Base-by-base conservation (phyloP, 768 basidiomycete genomes). In the Boletus eberwhitei region DNA sequence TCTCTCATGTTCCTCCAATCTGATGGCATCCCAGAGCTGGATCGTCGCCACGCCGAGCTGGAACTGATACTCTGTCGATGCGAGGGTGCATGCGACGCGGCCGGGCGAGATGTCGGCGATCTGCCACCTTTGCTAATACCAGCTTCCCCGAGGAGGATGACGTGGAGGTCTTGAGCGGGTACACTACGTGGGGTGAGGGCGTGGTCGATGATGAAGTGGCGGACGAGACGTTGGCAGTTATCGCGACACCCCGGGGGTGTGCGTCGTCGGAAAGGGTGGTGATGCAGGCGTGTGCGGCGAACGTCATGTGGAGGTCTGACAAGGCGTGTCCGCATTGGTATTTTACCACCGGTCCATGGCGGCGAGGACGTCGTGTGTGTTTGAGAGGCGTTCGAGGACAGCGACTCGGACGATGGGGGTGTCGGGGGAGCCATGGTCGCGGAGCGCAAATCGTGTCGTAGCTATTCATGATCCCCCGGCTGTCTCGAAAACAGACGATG, bases 61-160 rank as follows among this genome's bases (percentile, higher is more conserved):
- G 52, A 68, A 71, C 22, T 61, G 52, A 35, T 68, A 60, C 13
- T 68, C 66, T 12, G 52, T 48, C 49, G 62, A 60, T 1, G 60
- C 12, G 21, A 77, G 68, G 0, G 67, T 68, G 52, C 71, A 74
- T 0, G 74, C 73, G 0, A 53, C 40, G 12, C 71, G 69, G 24
- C 64, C 60, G 24, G 63, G 60, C 3, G 68, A 72, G 16, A 62
- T 44, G 0, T 50, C 38, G 9, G 68, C 66, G 31, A 68, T 48
- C 13, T 50, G 70, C 61, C 53, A 73, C 55, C 65, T 42, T 70
- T 70, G 5, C 68, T 71, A 16, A 61, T 53, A 16, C 77, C 77
- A 0, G 73, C 67, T 49, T 77, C 74, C 0, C 77, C 77, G 44
- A 78, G 78, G 19, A 79, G 50, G 19, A 78, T 61, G 46, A 77